Evolutionary conservation across 768 basidiomycete genomes (phyloP).

Genomic region (Pulveroboletus sp.): DNA sequence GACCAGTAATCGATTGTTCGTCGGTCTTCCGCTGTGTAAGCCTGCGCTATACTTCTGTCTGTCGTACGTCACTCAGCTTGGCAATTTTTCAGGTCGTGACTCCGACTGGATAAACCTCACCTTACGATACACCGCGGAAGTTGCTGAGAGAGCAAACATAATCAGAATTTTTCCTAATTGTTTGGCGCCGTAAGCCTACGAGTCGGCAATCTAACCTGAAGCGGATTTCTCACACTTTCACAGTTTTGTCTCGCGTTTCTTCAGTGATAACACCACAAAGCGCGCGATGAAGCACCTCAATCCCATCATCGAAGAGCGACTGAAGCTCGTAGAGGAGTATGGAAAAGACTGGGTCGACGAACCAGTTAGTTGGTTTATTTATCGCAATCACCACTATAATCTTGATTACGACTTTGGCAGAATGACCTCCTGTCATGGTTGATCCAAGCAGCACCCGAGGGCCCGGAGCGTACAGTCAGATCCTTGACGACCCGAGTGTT

Average conservation of each 20-base stretch:
- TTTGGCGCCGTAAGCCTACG: constrained; percentile 30
- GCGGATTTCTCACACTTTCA: neutral
- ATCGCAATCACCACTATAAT: neutral
- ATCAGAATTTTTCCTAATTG: constrained; percentile 34
- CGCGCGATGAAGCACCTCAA: constrained; percentile 16
- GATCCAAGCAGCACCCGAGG: constrained; percentile 23
- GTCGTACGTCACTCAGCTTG: neutral
- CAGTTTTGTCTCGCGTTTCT: constrained; percentile 18
- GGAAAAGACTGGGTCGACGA: constrained; percentile 30
- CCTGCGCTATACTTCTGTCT: neutral
- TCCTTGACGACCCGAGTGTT: constrained; percentile 24
- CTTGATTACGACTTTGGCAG: constrained; percentile 10
- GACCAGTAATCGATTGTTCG: constrained; percentile 45
- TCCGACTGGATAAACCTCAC: constrained; percentile 32
- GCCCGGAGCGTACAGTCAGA: constrained; percentile 14
- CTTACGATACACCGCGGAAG: constrained; percentile 30
- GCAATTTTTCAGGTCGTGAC: constrained; percentile 24
- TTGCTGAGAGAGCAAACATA: constrained; percentile 21
- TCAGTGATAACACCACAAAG: constrained; percentile 10
- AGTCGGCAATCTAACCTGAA: neutral
- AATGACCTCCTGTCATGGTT: constrained; percentile 35
- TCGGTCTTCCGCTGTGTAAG: constrained; percentile 46
- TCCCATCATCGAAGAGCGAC: constrained; percentile 31
- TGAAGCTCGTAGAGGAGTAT: constrained; percentile 18
- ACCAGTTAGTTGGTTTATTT: constrained; percentile 27